Percentiles rank a stretch among this genome's conserved stretches.
Evolutionary conservation across 441 rosid species (phyloP).

Genomic region (Cnidoscolus chayamansa): DNA sequence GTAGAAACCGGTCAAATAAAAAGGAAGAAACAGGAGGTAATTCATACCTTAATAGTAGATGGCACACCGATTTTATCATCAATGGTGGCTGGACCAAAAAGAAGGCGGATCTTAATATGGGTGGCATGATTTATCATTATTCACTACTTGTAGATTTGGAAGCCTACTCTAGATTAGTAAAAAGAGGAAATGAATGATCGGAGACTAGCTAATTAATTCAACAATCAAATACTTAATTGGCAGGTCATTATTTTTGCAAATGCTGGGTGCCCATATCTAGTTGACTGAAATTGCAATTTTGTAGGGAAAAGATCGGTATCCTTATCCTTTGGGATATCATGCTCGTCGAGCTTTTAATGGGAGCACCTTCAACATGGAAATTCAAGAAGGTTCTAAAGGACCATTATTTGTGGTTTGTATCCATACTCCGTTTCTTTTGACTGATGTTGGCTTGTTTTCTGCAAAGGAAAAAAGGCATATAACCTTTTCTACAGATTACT

Average conservation of each 20-base stretch:
- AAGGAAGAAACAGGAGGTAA: neutral
- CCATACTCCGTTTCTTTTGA: constrained; percentile 15
- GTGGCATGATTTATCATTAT: neutral
- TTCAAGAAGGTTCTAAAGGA: constrained; percentile 73
- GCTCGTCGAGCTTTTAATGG: constrained; percentile 67
- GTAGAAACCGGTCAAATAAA: neutral
- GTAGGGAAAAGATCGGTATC: constrained; percentile 88
- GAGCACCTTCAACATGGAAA: constrained; percentile 59
- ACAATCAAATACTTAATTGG: neutral
- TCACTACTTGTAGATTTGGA: neutral
- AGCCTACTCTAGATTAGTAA: neutral
- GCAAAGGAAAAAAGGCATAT: constrained; percentile 4
- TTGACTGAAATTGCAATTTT: constrained; percentile 12
- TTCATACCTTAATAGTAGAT: neutral
- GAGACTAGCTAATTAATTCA: neutral
- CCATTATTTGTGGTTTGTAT: constrained; percentile 71
- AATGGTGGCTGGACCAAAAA: neutral
- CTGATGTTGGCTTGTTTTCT: constrained; percentile 16
- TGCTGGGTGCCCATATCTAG: neutral
- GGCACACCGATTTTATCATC: neutral
- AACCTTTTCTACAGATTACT: constrained; percentile 51
- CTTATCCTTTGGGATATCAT: constrained; percentile 85
- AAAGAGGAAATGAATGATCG: neutral
- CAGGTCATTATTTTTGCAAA: neutral
- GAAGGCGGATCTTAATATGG: neutral